Conservation (phyloP, 2,329 filamentous ascomycete species). For the Cladosporium sp. region DNA sequence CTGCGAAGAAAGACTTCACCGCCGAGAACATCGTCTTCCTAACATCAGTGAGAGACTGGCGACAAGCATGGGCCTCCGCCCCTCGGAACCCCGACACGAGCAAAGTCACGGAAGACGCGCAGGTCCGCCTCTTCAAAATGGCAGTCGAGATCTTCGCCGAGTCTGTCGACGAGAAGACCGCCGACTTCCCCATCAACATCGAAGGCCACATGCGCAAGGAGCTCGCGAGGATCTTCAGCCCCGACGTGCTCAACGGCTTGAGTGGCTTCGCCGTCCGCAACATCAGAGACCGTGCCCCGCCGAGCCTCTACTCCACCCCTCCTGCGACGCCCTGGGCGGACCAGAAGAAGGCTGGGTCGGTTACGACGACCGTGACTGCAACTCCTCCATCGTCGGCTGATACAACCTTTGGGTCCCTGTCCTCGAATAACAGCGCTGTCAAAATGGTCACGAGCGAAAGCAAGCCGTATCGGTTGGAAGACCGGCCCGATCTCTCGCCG, state of each 20-base stretch:
- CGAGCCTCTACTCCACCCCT: background rate
- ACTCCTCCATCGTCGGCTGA: background rate
- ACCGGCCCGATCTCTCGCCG: conserved; percentile 4
- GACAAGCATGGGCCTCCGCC: conserved; percentile 14
- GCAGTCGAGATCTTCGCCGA: conserved; percentile 57
- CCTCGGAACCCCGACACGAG: conserved; percentile 12
- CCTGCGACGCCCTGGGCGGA: conserved; percentile 7
- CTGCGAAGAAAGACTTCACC: conserved; percentile 60
- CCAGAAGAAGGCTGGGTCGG: background rate
- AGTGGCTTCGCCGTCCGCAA: conserved; percentile 6
- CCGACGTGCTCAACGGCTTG: conserved; percentile 11
- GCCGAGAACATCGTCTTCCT: conserved; percentile 67
- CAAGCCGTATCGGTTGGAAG: conserved; percentile 12
- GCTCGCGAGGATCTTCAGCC: conserved; percentile 51
- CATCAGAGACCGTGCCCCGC: background rate
- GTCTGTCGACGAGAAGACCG: conserved; percentile 55
- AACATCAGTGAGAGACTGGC: conserved; percentile 47
- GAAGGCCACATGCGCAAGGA: conserved; percentile 50
- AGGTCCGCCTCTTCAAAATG: conserved; percentile 43
- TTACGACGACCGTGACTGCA: background rate
- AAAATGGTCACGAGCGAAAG: background rate
- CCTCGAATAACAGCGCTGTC: conserved; percentile 18
- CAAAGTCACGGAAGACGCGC: conserved; percentile 13
- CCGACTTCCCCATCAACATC: conserved; percentile 63
- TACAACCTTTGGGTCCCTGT: background rate